Evolutionary conservation across 805 yeast species (phyloP), one percentile per base, ranked within the genome.

Genomic region (Myxozyma monticola): DNA sequence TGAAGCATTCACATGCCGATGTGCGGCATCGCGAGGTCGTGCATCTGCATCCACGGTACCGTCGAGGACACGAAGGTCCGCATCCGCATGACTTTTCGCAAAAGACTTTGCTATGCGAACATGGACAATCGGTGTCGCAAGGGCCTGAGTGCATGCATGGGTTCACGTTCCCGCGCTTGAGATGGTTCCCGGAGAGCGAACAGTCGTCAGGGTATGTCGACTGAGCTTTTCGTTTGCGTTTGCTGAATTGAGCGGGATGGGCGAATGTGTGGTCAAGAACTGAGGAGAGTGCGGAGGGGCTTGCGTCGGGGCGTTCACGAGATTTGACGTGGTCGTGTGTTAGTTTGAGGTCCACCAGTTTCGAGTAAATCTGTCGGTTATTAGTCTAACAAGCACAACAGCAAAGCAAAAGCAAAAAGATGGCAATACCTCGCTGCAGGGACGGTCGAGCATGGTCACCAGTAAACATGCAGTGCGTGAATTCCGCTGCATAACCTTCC

Each of bases 111-210:
- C 48, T 24, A 15, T 40, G 42, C 5, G 50, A 56, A 22, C 56
- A 51, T 4, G 57, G 44, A 26, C 57, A 53, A 8, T 29, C 29
- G 12, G 50, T n/a, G 37, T 50, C 55, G 29, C 57, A 53, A 15
- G 51, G 51, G 17, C 57, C 57, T 9, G 14, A 22, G 28, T 53
- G 57, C 56, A 53, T 53, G 36, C 57, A 53, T 20, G 57, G 56
- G 17, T 34, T 45, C 28, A 53, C 51, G 22, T 50, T 51, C 9
- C 49, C 57, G 12, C 57, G 38, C 35, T 42, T 45, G 15, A 45
- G 48, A 29, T 53, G 57, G 20, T 53, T 44, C 6, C 57, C 57
- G 22, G 53, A 47, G 2, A 50, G 42, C n/a, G 56, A 42, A 36
- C 54, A 49, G 31, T 53, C 55, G 9, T 53, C 57, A 9, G 57